These are phyloP conservation scores for Kernera saxatilis DNA, from an alignment of 345 rosid species.

Conservation along the genomic window DNA sequence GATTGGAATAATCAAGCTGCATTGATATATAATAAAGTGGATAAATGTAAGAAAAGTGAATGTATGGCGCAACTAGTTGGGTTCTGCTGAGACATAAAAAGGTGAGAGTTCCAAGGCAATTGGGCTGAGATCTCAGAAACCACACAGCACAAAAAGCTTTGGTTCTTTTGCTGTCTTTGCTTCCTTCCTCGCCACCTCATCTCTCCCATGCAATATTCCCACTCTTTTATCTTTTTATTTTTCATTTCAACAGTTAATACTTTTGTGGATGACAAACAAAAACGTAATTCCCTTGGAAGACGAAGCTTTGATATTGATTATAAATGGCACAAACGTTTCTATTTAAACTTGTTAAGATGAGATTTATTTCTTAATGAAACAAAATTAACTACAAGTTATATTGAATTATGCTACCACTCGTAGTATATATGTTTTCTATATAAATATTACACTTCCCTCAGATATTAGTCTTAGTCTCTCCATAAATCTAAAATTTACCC, in stretches of 20 bases:
- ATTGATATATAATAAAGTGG: not conserved
- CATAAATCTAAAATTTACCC: too few relatives aligned
- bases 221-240: not conserved
- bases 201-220: conserved; percentile 32
- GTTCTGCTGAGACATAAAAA: conserved; percentile 17
- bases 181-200: conserved; percentile 31
- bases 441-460: too few relatives aligned
- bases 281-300: not conserved
- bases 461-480: too few relatives aligned
- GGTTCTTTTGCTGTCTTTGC: conserved; percentile 31
- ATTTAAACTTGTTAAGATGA: not conserved
- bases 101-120: conserved; percentile 35
- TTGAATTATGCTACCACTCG: too few relatives aligned
- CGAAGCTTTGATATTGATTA: not conserved
- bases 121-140: conserved; percentile 30
- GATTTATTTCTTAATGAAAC: too few relatives aligned
- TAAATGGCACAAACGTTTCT: not conserved
- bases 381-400: not conserved
- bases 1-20: conserved; percentile 17
- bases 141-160: conserved; percentile 16
- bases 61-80: conserved; percentile 31
- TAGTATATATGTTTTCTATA: too few relatives aligned
- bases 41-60: not conserved
- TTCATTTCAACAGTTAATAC: not conserved
- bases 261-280: not conserved